A percentile compares a stretch with the other conserved stretches of the same genome.
phyloP scores from a whole-genome alignment of 257 asterid genomes.

The Petrea volubilis region DNA sequence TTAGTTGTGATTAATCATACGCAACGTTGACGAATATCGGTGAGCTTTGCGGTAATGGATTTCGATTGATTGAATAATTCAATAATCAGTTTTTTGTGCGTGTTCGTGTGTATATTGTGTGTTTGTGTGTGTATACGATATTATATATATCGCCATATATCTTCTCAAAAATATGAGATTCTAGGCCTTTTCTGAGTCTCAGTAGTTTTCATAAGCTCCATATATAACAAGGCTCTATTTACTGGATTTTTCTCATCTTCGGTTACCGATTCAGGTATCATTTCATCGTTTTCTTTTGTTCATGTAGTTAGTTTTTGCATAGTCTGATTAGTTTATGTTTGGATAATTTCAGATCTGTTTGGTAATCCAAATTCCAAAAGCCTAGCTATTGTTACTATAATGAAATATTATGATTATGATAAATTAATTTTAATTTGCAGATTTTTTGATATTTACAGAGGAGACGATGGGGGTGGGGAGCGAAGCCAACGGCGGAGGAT shows the following conservation, averaged over 20 bases:
- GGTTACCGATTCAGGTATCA: neutral
- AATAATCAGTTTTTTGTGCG: neutral
- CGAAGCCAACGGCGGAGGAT: constrained; percentile 21
- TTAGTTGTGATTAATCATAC: neutral
- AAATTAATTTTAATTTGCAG: neutral
- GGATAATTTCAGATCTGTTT: neutral
- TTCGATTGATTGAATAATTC: neutral
- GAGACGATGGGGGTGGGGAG: constrained; percentile 29
- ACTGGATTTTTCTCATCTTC: neutral
- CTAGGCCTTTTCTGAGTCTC: neutral
- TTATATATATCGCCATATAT: neutral
- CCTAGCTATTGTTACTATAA: neutral
- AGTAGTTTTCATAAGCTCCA: neutral
- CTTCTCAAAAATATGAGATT: neutral
- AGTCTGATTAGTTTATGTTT: too few species aligned
- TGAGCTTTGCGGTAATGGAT: constrained; percentile 1
- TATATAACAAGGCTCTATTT: too few species aligned
- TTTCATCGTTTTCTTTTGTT: neutral
- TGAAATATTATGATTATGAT: neutral
- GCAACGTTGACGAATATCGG: neutral
- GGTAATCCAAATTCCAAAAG: neutral
- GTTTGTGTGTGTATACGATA: neutral
- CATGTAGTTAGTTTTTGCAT: too few species aligned
- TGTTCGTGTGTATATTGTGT: neutral
- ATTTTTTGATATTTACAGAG: neutral